A percentile compares a stretch with the other conserved stretches of the same genome.
These are phyloP conservation scores for Wickerhamiella pararugosa DNA, from an alignment of 1,139 yeast genomes.

Conservation along the genomic window DNA sequence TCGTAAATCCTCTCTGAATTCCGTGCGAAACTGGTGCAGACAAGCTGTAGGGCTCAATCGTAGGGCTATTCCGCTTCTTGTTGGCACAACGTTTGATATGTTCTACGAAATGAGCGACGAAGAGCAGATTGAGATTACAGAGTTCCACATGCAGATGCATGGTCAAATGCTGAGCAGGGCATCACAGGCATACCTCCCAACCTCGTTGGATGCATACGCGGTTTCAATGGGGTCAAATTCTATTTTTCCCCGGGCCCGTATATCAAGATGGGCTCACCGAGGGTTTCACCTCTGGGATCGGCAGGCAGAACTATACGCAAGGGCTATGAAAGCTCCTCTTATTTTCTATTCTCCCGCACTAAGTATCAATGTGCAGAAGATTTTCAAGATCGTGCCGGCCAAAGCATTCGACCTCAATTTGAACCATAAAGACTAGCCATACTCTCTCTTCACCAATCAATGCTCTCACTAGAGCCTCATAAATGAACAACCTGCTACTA, in stretches of 20 bases:
- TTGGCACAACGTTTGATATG: conserved; percentile 89
- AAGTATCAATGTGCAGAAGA: conserved; percentile 86
- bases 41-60: conserved; percentile 82
- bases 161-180: background rate
- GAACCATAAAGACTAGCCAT: conserved; percentile 1
- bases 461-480: background rate
- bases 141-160: conserved; percentile 13
- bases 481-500: background rate
- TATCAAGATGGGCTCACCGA: conserved; percentile 80
- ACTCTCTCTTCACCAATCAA: background rate
- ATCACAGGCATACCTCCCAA: too few relatives aligned
- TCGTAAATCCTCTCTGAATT: conserved; percentile 69
- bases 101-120: conserved; percentile 66
- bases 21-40: conserved; percentile 88
- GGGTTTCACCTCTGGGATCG: conserved; percentile 67
- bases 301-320: conserved; percentile 81
- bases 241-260: conserved; percentile 31
- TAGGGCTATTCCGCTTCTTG: conserved; percentile 80
- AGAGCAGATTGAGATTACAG: conserved; percentile 76
- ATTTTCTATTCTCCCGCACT: conserved; percentile 87
- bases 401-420: conserved; percentile 83
- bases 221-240: background rate
- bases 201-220: background rate
- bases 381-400: conserved; percentile 79
- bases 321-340: conserved; percentile 81